Evolutionary conservation across 345 rosid genomes (phyloP), one percentile per base, ranked within the genome.

Genomic region (sweet orange (Citrus sinensis)): DNA sequence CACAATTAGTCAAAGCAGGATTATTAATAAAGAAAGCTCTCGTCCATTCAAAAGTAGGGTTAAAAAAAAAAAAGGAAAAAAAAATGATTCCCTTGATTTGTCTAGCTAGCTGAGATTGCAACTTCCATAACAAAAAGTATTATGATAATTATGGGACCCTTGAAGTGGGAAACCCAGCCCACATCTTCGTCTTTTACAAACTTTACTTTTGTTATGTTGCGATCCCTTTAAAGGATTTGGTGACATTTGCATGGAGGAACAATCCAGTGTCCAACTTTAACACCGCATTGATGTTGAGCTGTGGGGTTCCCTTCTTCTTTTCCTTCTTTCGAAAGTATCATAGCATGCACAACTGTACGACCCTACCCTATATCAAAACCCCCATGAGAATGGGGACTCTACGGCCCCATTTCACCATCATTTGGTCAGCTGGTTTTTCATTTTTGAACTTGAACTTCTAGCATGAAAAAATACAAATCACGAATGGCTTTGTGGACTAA

Each of bases 181-280:
- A 20, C 10, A 2, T 49, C 16, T 81, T 66, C 65, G 27, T 54
- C 79, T 74, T 49, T 5, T 49, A 37, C 56, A 10, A 7, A 9
- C 42, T 51, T 69, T 61, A 24, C 4, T 24, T 39, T 74, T 60
- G 62, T 67, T 30, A 49, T 67, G 67, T 68, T 76, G 75, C 39
- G 27, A 11, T 27, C 60, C 19, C 67, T 56, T 68, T 32, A 25
- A 68, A 73, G 46, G 39, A 27, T 70, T 37, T 69, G 76, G 81
- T 83, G 83, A 80, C 70, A 68, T 68, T 20, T 81, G 84, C 84
- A 82, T 82, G 81, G 71, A 79, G 77, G 81, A 82, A 85, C 78
- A 66, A 85, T 77, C 87, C 85, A 82, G 51, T 80, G 87, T 77
- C 81, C 67, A 46, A 70, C 83, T 85, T 82, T 80, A 79, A 70